These are phyloP conservation scores for Penicillium aurantiogriseum DNA, from an alignment of 2,329 filamentous ascomycete genomes.

Conservation along the genomic window DNA sequence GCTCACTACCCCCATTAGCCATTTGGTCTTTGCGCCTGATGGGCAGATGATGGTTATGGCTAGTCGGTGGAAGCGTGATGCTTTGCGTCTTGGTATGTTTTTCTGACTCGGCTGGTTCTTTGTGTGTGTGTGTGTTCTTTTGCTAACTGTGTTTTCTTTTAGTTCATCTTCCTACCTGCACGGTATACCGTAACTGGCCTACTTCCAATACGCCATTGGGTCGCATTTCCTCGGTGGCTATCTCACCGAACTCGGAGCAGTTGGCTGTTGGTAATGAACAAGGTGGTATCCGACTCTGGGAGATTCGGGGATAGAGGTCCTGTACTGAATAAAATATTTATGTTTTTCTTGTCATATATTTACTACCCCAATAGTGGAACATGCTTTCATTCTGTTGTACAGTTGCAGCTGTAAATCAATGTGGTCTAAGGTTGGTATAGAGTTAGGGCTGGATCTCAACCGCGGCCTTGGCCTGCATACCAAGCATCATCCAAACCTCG, in stretches of 20 bases:
- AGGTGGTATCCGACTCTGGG: conserved; percentile 88
- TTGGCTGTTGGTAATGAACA: conserved; percentile 85
- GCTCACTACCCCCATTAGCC: conserved; percentile 79
- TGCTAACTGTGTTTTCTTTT: conserved; percentile 9
- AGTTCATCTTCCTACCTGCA: conserved; percentile 87
- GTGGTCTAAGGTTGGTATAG: not conserved
- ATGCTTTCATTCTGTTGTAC: not conserved
- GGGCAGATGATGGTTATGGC: conserved; percentile 86
- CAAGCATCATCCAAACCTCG: no score
- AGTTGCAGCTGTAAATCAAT: not conserved
- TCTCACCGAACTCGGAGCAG: conserved; percentile 63
- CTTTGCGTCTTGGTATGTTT: conserved; percentile 63
- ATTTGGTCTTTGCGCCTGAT: conserved; percentile 79
- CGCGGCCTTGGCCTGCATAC: not conserved
- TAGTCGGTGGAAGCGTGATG: conserved; percentile 83
- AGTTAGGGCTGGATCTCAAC: not conserved
- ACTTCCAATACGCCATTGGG: conserved; percentile 86
- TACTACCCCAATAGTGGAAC: not conserved
- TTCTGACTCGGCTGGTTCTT: not conserved
- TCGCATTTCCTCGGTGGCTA: conserved; percentile 72
- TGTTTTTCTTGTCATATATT: conserved; percentile 7
- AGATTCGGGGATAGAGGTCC: conserved; percentile 64
- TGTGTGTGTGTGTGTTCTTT: not conserved
- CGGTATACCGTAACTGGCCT: conserved; percentile 96
- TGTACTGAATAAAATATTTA: conserved; percentile 7